A percentile compares a stretch with the other conserved stretches of the same genome.
Conservation (phyloP, 345 rosid species). For the Salix udensis region DNA sequence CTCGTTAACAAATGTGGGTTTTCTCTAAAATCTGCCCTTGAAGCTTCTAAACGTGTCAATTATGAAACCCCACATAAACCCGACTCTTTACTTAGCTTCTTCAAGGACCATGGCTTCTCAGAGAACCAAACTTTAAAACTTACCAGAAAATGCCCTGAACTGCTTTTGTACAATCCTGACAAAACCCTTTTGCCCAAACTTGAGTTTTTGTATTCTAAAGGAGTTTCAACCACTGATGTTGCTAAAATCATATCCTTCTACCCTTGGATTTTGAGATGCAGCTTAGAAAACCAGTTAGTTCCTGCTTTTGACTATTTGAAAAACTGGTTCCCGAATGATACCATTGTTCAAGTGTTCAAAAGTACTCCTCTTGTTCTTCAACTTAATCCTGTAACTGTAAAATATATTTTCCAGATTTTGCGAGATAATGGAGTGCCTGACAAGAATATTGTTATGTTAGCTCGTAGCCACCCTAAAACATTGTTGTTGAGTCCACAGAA, state of each 20-base stretch:
- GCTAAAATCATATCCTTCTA: neutral
- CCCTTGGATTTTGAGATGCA: neutral
- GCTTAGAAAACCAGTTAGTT: neutral
- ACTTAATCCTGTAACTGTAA: neutral
- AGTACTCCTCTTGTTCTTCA: neutral
- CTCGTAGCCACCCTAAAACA: neutral
- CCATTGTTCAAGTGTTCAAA: neutral
- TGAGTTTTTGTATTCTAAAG: conserved; percentile 32
- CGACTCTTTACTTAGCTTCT: conserved; percentile 13
- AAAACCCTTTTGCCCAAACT: conserved; percentile 37
- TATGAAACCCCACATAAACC: conserved; percentile 22
- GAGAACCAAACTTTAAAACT: conserved; percentile 18
- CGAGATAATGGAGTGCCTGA: neutral
- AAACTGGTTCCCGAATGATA: neutral
- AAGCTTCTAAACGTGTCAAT: conserved; percentile 8
- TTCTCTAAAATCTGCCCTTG: conserved; percentile 24
- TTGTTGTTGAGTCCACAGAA: conserved; percentile 19
- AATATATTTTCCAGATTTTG: neutral
- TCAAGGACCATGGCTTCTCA: conserved; percentile 28
- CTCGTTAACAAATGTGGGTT: conserved; percentile 33
- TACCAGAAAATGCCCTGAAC: neutral
- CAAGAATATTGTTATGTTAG: neutral
- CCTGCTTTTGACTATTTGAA: neutral
- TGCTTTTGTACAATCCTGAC: conserved; percentile 15
- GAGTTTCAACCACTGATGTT: conserved; percentile 1